A percentile compares a stretch with the other conserved stretches of the same genome.
These are phyloP conservation scores for Dendrostoma leiphaemia DNA, from an alignment of 2,329 filamentous ascomycete genomes.

Conservation along the genomic window DNA sequence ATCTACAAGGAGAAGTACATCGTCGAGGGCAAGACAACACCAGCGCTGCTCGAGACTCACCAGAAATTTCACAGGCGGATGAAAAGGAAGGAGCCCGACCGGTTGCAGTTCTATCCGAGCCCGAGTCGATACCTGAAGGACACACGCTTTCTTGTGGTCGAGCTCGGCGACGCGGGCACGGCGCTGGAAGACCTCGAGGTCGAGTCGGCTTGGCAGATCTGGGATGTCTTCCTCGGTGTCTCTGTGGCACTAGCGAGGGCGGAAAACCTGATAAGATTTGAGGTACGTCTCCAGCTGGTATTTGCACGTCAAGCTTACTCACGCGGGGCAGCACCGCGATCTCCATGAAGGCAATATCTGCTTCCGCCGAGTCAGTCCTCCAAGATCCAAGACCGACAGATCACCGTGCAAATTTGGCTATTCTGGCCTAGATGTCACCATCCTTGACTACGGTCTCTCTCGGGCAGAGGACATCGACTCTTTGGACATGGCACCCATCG, in stretches of 20 bases:
- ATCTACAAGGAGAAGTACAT: constrained; percentile 64
- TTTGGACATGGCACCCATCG: constrained; percentile 39
- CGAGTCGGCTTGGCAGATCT: constrained; percentile 48
- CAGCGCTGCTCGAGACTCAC: constrained; percentile 57
- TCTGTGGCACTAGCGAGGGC: constrained; percentile 59
- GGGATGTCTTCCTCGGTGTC: constrained; percentile 62
- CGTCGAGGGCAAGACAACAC: constrained; percentile 54
- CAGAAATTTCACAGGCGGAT: constrained; percentile 53
- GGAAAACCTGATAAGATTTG: constrained; percentile 57
- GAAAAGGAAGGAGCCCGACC: constrained; percentile 53
- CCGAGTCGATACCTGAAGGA: constrained; percentile 58
- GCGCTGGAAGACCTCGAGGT: constrained; percentile 60
- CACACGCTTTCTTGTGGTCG: constrained; percentile 60
- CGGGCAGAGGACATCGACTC: constrained; percentile 47
- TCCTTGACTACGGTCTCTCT: constrained; percentile 65
- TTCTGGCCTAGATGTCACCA: constrained; percentile 62
- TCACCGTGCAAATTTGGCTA: constrained; percentile 48
- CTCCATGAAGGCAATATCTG: constrained; percentile 66
- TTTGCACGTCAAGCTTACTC: background rate
- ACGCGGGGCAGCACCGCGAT: constrained; percentile 53
- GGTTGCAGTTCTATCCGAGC: constrained; percentile 61
- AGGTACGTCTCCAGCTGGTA: constrained; percentile 37
- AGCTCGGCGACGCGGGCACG: constrained; percentile 60
- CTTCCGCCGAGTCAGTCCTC: constrained; percentile 42
- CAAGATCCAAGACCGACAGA: constrained; percentile 27